Conservation (phyloP, 352 stramenopile species). For the Lagenidium giganteum region DNA sequence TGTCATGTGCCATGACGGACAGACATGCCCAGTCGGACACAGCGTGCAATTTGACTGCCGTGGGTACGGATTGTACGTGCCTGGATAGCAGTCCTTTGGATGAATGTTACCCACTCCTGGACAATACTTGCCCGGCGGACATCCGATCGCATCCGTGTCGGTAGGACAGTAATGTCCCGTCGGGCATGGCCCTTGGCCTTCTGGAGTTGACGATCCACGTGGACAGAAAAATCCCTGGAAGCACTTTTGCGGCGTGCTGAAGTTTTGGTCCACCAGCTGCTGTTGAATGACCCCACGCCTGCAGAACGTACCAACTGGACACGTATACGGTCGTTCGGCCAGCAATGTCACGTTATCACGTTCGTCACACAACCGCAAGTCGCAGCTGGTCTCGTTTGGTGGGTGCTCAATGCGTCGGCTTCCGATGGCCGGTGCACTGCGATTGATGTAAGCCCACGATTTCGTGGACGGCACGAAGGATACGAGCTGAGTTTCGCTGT, state of each 20-base stretch:
- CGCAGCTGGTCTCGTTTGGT: constrained; percentile 25
- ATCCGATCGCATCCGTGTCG: constrained; percentile 80
- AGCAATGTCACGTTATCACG: constrained; percentile 30
- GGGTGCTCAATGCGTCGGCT: constrained; percentile 44
- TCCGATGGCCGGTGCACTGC: constrained; percentile 28
- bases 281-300: constrained; percentile 62
- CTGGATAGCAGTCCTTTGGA: constrained; percentile 87
- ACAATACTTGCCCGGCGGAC: constrained; percentile 87
- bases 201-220: constrained; percentile 75
- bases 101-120: constrained; percentile 90
- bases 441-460: constrained; percentile 29
- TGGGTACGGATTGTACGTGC: constrained; percentile 83
- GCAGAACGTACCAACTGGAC: constrained; percentile 90
- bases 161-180: constrained; percentile 92
- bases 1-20: constrained; percentile 67
- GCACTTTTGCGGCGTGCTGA: constrained; percentile 89
- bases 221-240: constrained; percentile 95
- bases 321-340: constrained; percentile 88
- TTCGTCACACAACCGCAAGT: constrained; percentile 29
- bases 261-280: constrained; percentile 73
- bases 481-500: constrained; percentile 41
- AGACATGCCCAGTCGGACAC: constrained; percentile 90
- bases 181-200: constrained; percentile 90
- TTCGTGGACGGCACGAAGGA: constrained; percentile 33
- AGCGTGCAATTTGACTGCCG: constrained; percentile 88